Base-by-base conservation (phyloP, 2,329 filamentous ascomycete genomes). In the Fusarium domesticum region DNA sequence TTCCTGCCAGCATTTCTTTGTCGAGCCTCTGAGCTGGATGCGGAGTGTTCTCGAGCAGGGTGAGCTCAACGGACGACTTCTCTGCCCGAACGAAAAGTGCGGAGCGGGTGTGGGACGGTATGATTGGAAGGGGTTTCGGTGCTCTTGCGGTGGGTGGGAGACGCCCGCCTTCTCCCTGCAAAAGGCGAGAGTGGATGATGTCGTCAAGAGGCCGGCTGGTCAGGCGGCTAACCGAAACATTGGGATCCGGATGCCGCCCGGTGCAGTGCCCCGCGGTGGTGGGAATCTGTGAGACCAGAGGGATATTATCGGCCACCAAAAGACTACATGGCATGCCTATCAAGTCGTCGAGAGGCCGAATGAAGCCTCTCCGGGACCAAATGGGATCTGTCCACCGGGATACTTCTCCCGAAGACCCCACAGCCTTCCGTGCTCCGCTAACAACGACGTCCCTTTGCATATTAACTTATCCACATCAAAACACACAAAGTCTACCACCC, bases 11-110 rank as follows among this genome's bases (percentile, higher is more conserved):
- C 92, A 97, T 66, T 81, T 91, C 64, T 97, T 96, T 67, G 70
- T 97, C 52, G 90, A 97, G 61, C 89, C 93, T 1, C 73, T 98
- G 25, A 88, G 88, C 12, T 98, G 93, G 93, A 98, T 98, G 93
- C 83, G 87, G 6, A 73, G 83, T 1, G 84, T 85, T 59, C 80
- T 98, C 3, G 87, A 91, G 58, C 79, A 87, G 59, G 90, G 88
- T 19, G 81, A 84, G 49, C 75, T 97, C 18, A 88, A 91, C 48
- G 93, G 93, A 18, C 83, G 92, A 8, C 74, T 98, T 23, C 80
- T 83, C 46, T 98, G 93, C 61, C 92, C 93, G 8, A 87, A 84
- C 56, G 47, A 64, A 7, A 86, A 85, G 60, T 98, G 93, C 66
- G 81, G 80, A 36, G 83, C 87, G 32, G 89, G 89, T 40, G 81